Conservation (phyloP, 345 rosid genomes). For the thale cress (Arabidopsis thaliana) region DNA sequence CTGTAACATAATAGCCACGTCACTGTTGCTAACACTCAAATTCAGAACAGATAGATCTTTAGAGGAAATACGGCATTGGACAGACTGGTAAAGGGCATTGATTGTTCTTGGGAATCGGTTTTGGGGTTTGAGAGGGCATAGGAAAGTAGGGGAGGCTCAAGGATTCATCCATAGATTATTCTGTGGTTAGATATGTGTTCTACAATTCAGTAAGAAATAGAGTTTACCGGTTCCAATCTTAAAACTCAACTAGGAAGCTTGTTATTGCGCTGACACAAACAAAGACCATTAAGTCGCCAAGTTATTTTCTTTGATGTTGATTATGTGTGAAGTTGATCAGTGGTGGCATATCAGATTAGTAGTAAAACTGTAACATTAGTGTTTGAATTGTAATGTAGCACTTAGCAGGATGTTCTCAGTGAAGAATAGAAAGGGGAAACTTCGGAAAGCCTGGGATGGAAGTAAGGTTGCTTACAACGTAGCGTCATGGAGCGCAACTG, state of each 20-base stretch:
- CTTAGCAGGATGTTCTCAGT: constrained; percentile 80
- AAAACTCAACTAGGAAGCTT: background rate
- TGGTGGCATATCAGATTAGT: background rate
- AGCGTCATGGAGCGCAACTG: constrained; percentile 97
- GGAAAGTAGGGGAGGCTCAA: background rate
- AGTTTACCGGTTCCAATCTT: background rate
- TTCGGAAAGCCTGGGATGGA: constrained; percentile 94
- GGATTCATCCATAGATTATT: background rate
- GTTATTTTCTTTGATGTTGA: background rate
- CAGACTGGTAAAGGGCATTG: background rate
- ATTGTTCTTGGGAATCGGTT: background rate
- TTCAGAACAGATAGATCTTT: background rate
- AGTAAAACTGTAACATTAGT: background rate
- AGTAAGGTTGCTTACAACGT: constrained; percentile 84
- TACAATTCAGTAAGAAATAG: background rate
- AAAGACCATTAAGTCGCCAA: background rate
- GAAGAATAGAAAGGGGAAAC: constrained; percentile 79
- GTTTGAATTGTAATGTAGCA: constrained; percentile 50
- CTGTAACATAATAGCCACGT: background rate
- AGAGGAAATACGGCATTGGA: background rate
- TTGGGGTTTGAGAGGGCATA: background rate
- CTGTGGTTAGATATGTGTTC: background rate
- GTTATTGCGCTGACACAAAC: background rate
- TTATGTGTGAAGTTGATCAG: background rate
- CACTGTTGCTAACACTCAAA: background rate